These are phyloP conservation scores for Fusarium sp. DNA, from an alignment of 2,329 filamentous ascomycete species.

Conservation along the genomic window DNA sequence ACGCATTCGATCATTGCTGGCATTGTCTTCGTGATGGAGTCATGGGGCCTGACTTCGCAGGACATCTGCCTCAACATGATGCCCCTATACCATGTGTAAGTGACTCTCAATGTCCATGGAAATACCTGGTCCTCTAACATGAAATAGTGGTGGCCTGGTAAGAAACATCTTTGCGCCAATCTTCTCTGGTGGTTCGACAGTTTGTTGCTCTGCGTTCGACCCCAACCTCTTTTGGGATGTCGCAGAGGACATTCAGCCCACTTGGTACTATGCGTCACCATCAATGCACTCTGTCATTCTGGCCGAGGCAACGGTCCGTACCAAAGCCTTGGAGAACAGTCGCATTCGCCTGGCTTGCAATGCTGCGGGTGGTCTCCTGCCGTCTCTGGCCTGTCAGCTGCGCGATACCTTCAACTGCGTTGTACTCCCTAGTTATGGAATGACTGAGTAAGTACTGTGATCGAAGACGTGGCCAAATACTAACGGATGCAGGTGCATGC, in stretches of 20 bases:
- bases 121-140: background rate
- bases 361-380: constrained; percentile 64
- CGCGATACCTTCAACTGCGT: constrained; percentile 62
- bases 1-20: constrained; percentile 63
- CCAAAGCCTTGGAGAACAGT: constrained; percentile 54
- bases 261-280: constrained; percentile 70
- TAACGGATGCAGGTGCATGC: constrained; percentile 60
- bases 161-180: constrained; percentile 67
- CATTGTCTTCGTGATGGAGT: constrained; percentile 64
- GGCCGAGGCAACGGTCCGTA: constrained; percentile 55
- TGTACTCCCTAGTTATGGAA: constrained; percentile 68
- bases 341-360: constrained; percentile 66
- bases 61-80: constrained; percentile 70
- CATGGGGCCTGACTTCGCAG: constrained; percentile 59
- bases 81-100: constrained; percentile 68
- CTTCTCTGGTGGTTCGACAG: constrained; percentile 64
- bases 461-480: background rate
- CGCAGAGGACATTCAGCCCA: constrained; percentile 59
- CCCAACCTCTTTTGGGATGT: constrained; percentile 68
- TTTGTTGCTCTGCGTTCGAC: constrained; percentile 66
- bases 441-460: constrained; percentile 60
- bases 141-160: constrained; percentile 61
- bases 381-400: constrained; percentile 61
- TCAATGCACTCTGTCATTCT: constrained; percentile 68
- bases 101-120: constrained; percentile 6